Conservation (phyloP, 805 yeast species). For the Candida coleopterorum region DNA sequence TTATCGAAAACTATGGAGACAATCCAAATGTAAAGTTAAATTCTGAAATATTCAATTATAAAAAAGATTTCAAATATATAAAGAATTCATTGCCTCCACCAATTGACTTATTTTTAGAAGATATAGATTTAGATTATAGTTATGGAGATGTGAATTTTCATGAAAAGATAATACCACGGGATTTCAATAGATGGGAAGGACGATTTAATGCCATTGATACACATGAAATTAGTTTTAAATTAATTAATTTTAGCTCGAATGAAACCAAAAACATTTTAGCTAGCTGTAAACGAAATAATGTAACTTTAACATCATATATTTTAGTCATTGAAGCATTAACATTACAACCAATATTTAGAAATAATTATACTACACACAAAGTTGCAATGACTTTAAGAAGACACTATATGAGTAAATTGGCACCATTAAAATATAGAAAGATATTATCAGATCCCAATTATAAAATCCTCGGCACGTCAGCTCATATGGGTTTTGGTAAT, state of each 20-base stretch:
- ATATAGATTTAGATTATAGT: slow-evolving; percentile 21
- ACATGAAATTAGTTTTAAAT: slow-evolving; percentile 19
- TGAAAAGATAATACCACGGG: slow-evolving; percentile 17
- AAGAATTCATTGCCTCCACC: slow-evolving; percentile 32
- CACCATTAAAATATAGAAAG: slow-evolving; percentile 14
- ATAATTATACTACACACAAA: slow-evolving; percentile 18
- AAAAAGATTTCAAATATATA: slow-evolving; percentile 16
- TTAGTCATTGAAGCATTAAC: slow-evolving; percentile 21
- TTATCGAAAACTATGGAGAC: slow-evolving; percentile 13
- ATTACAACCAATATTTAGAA: slow-evolving; percentile 25
- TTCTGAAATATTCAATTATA: slow-evolving; percentile 18
- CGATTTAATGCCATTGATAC: slow-evolving; percentile 15
- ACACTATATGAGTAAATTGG: slow-evolving; percentile 12
- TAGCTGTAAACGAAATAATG: slow-evolving; percentile 24
- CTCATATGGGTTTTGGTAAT: slow-evolving; percentile 29
- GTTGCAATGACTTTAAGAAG: slow-evolving; percentile 34
- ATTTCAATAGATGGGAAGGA: slow-evolving; percentile 27
- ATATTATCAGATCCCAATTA: slow-evolving; percentile 15
- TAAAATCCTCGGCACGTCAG: slow-evolving; percentile 28
- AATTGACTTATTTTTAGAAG: slow-evolving; percentile 25
- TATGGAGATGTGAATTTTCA: slow-evolving; percentile 21
- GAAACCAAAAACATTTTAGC: slow-evolving; percentile 20
- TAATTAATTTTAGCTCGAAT: slow-evolving; percentile 21
- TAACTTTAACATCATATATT: slow-evolving; percentile 31
- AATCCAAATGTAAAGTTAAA: slow-evolving; percentile 9